Evolutionary conservation across 495 filamentous ascomycete species (phyloP).

Genomic region (Oleoguttula mirabilis): DNA sequence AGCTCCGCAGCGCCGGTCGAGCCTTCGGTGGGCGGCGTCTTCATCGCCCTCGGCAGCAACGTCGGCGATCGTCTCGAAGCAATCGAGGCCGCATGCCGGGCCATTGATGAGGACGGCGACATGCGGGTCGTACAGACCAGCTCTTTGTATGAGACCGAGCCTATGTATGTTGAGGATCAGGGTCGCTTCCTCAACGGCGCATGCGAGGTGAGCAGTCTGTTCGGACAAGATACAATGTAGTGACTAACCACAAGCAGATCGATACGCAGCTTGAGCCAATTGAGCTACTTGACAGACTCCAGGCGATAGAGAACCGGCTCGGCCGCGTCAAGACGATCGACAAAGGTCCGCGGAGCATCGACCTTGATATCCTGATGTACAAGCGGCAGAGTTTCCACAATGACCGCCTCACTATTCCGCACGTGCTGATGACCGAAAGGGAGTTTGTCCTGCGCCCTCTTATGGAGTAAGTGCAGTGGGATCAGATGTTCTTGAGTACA

Average conservation of each 20-base stretch:
- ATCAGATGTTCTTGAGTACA: no score
- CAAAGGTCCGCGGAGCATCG: slow-evolving; percentile 87
- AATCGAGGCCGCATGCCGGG: slow-evolving; percentile 70
- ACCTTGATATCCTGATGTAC: slow-evolving; percentile 88
- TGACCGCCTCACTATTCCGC: slow-evolving; percentile 69
- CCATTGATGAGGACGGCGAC: slow-evolving; percentile 51
- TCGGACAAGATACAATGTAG: neutral
- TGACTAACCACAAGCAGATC: slow-evolving; percentile 41
- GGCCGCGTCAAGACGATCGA: slow-evolving; percentile 76
- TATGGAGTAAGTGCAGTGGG: slow-evolving; percentile 60
- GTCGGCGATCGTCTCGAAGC: slow-evolving; percentile 70
- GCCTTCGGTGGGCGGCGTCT: neutral
- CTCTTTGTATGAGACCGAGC: slow-evolving; percentile 81
- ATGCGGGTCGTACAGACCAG: slow-evolving; percentile 73
- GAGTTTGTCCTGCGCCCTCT: slow-evolving; percentile 89
- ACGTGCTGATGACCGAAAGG: slow-evolving; percentile 73
- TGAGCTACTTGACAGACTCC: slow-evolving; percentile 63
- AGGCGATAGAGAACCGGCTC: slow-evolving; percentile 65
- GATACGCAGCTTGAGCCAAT: slow-evolving; percentile 67
- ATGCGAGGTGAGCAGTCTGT: slow-evolving; percentile 58
- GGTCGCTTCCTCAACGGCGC: slow-evolving; percentile 82
- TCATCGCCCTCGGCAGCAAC: slow-evolving; percentile 81
- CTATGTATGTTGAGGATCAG: slow-evolving; percentile 93
- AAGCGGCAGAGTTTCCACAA: slow-evolving; percentile 53
- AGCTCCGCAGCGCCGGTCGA: no score